Evolutionary conservation across 1,139 yeast species (phyloP).

Genomic region (Diutina siamensis): DNA sequence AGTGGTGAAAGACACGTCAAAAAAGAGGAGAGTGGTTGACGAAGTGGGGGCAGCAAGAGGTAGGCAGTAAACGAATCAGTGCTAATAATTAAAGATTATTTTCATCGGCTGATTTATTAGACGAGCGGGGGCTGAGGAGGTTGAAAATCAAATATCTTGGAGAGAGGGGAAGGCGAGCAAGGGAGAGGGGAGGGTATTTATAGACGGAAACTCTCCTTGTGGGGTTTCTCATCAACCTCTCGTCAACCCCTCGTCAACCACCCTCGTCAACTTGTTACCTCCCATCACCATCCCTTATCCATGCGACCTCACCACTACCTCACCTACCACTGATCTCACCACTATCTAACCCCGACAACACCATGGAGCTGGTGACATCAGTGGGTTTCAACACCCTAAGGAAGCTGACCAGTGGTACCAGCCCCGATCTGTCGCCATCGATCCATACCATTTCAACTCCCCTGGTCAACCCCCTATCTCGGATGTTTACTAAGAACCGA

Average conservation of each 20-base stretch:
- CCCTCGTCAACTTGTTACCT: too few species aligned
- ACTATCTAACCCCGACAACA: neutral
- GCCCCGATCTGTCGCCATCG: neutral
- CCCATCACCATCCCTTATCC: neutral
- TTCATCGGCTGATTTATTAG: too few species aligned
- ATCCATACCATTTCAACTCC: neutral
- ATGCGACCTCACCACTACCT: neutral
- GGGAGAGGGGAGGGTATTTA: too few species aligned
- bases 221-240: too few species aligned
- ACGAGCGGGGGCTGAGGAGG: too few species aligned
- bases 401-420: neutral
- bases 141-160: too few species aligned
- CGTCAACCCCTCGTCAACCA: too few species aligned
- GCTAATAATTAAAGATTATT: too few species aligned
- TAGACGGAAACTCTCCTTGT: too few species aligned
- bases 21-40: neutral
- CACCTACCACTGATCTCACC: too few species aligned
- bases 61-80: too few species aligned
- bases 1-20: neutral
- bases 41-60: neutral
- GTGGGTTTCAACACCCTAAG: constrained; percentile 4
- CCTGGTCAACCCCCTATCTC: neutral
- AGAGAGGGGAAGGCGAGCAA: too few species aligned
- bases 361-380: neutral
- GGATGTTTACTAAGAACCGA: neutral